Evolutionary conservation across 83 land plant species (phyloP).

Genomic region (Thuja plicata): DNA sequence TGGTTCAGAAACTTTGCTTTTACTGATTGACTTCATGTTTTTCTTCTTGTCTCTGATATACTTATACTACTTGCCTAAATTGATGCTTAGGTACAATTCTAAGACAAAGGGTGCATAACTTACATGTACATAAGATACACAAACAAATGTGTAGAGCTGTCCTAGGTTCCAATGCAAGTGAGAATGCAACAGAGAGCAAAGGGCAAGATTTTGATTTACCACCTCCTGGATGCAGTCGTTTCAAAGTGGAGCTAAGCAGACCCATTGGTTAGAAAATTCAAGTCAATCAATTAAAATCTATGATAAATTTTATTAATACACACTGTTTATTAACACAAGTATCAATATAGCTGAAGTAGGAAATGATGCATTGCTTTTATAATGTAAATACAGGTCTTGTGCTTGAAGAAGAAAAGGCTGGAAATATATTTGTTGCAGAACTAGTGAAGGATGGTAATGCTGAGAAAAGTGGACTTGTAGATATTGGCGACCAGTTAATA

Average conservation of each 20-base stretch:
- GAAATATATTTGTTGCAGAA: constrained; percentile 43
- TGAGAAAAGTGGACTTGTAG: constrained; percentile 39
- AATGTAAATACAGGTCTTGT: constrained; percentile 30
- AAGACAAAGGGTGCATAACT: background rate
- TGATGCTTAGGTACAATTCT: background rate
- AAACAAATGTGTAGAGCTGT: constrained; percentile 3
- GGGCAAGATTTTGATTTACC: constrained; percentile 12
- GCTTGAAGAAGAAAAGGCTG: constrained; percentile 38
- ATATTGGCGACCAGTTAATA: constrained; percentile 47
- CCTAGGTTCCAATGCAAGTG: constrained; percentile 9
- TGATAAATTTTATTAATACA: background rate
- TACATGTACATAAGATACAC: background rate
- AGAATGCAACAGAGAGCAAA: background rate
- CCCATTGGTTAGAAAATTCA: constrained; percentile 25
- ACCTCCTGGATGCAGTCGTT: constrained; percentile 31
- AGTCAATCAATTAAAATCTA: background rate
- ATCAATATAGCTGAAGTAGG: background rate
- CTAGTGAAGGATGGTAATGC: constrained; percentile 44
- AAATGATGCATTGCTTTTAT: constrained; percentile 4
- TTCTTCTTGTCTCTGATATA: background rate
- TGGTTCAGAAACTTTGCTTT: background rate
- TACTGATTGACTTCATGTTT: background rate
- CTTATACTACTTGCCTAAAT: background rate
- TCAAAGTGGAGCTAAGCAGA: constrained; percentile 33
- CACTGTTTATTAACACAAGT: background rate